Evolutionary conservation across 108 stramenopile species (phyloP).

Genomic region (Parietichytrium sp.): DNA sequence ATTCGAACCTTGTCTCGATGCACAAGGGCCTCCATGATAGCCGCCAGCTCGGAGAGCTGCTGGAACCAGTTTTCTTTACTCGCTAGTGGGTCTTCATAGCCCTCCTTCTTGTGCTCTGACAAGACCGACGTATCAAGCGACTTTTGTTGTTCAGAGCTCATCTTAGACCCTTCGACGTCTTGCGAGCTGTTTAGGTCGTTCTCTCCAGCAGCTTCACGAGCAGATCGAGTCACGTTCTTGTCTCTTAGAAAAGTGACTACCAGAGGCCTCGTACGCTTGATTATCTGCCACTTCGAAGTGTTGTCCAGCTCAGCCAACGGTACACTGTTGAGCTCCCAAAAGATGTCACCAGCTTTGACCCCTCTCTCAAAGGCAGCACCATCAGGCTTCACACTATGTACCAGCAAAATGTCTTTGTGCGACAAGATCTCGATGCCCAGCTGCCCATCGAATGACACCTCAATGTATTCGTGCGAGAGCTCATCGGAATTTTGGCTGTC

Average conservation of each 20-base stretch:
- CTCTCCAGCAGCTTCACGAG: not conserved
- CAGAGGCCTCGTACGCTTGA: not conserved
- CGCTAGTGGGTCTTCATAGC: not conserved
- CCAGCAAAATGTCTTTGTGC: constrained; percentile 33
- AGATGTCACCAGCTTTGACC: not conserved
- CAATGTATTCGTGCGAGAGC: not conserved
- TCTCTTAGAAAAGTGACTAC: constrained; percentile 3
- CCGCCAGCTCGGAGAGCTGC: constrained; percentile 31
- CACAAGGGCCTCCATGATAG: constrained; percentile 31
- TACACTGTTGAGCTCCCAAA: constrained; percentile 12
- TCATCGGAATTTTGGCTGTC: not conserved
- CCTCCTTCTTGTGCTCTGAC: not conserved
- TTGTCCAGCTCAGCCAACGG: not conserved
- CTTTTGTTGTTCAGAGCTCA: not conserved
- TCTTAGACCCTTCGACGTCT: not conserved
- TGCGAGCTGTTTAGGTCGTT: not conserved
- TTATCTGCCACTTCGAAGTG: not conserved
- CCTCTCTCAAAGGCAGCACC: not conserved
- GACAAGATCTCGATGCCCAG: constrained; percentile 33
- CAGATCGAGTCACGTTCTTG: not conserved
- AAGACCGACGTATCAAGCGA: not conserved
- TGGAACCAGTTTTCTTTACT: constrained; percentile 36
- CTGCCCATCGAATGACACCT: not conserved
- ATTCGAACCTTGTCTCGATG: constrained; percentile 8
- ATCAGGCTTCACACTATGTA: not conserved